Evolutionary conservation across 2,329 filamentous ascomycete genomes (phyloP).

Genomic region (Alternaria consortialis): DNA sequence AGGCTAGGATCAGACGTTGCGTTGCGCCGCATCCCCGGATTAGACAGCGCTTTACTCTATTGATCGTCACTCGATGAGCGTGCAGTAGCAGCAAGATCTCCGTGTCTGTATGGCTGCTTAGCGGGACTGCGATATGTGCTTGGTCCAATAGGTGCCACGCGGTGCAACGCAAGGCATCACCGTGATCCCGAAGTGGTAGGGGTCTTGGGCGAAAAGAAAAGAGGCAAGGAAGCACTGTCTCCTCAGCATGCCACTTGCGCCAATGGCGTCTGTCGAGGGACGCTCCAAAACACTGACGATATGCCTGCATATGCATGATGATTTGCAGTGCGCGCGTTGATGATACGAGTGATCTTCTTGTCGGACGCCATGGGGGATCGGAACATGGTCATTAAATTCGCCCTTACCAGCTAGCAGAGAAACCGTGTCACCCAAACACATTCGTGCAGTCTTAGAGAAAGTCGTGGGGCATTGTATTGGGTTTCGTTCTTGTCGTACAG

Average conservation of each 20-base stretch:
- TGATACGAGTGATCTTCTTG: slow-evolving; percentile 25
- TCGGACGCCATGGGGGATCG: slow-evolving; percentile 32
- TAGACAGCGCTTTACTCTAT: slow-evolving; percentile 36
- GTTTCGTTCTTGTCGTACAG: slow-evolving; percentile 37
- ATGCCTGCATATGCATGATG: slow-evolving; percentile 39
- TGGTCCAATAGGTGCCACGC: slow-evolving; percentile 34
- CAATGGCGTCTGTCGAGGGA: slow-evolving; percentile 40
- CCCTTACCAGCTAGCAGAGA: slow-evolving; percentile 40
- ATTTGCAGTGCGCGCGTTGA: slow-evolving; percentile 28
- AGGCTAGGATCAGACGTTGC: slow-evolving; percentile 40
- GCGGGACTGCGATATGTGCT: slow-evolving; percentile 24
- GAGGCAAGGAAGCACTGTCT: slow-evolving; percentile 44
- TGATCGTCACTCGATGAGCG: slow-evolving; percentile 31
- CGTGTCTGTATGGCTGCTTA: slow-evolving; percentile 33
- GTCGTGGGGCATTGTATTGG: slow-evolving; percentile 31
- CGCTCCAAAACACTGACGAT: slow-evolving; percentile 38
- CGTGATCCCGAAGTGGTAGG: slow-evolving; percentile 31
- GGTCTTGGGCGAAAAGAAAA: slow-evolving; percentile 38
- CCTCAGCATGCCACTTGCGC: slow-evolving; percentile 40
- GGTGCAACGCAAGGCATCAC: slow-evolving; percentile 30
- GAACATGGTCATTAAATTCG: slow-evolving; percentile 40
- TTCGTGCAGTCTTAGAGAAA: slow-evolving; percentile 33
- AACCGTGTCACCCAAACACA: slow-evolving; percentile 41
- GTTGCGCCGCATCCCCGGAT: slow-evolving; percentile 43
- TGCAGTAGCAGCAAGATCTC: slow-evolving; percentile 36